Base-by-base conservation (phyloP, 257 asterid species). In the Nicotiana sylvestris region DNA sequence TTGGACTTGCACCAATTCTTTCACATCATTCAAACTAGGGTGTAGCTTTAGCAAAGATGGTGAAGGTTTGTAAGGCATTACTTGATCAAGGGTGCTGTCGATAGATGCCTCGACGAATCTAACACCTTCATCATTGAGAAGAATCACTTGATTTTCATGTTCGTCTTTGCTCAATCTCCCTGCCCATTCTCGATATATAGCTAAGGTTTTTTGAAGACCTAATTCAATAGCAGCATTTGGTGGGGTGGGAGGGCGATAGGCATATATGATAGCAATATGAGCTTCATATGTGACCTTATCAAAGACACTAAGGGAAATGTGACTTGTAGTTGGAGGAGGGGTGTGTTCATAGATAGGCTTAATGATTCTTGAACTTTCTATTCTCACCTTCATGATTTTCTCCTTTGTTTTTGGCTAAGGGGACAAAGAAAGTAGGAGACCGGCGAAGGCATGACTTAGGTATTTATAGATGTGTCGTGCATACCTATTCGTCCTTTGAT, bases 1-100 rank as follows among this genome's bases (percentile, higher is more conserved):
- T 74, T 94, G 97, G 81, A 92, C 97, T 81, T 93, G 97, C 17
- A 91, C 90, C 62, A 93, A 86, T 78, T 94, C 97, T 2, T 60
- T 87, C 33, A 91, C 84, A 0, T 94, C 91, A 62, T 87, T 87
- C 60, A 88, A 32, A 68, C 78, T 72, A 17, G 97, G 97, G 82
- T 94, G 98, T 61, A 94, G 91, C 87, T 84, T 87, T 5, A 89
- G 77, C 74, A 90, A 35, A 32, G 90, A 81, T 13, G 92, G 76
- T 0, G 97, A 91, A 13, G 97, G 95, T 7, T 67, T 76, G 6
- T 83, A 68, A 1, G 89, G 81, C 84, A 90, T 81, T 0, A 77
- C 35, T 12, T 89, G 87, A 78, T 92, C 91, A 32, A 94, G 93
- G 2, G 67, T 39, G 9, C 89, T 85, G 77, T 90, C 92, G 4